Percentiles rank a stretch among this genome's conserved stretches.
These are phyloP conservation scores for Penicillium sp. DNA, from an alignment of 2,329 filamentous ascomycete genomes.

Conservation along the genomic window DNA sequence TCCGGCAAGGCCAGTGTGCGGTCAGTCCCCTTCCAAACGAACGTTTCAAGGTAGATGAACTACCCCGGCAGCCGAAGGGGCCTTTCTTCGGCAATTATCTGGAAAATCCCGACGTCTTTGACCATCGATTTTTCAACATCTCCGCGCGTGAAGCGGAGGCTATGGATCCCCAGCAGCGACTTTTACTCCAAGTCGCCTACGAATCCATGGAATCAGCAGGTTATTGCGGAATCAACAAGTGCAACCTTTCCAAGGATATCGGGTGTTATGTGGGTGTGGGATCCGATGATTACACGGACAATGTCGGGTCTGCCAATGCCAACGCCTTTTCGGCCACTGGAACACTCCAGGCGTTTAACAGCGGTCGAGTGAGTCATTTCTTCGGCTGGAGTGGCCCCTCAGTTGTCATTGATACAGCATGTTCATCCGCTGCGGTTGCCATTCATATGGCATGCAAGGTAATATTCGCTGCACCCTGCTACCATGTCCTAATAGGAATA, in stretches of 20 bases:
- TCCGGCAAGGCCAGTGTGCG: background rate
- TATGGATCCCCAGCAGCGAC: constrained; percentile 34
- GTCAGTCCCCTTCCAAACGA: background rate
- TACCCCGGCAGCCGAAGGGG: background rate
- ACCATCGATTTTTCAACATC: constrained; percentile 30
- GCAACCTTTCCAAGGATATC: constrained; percentile 3
- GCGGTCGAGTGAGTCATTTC: too few relatives aligned
- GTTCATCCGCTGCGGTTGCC: too few relatives aligned
- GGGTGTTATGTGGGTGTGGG: constrained; percentile 33
- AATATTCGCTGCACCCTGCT: too few relatives aligned
- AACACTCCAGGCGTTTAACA: too few relatives aligned
- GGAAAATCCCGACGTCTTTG: constrained; percentile 18
- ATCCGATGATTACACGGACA: constrained; percentile 25
- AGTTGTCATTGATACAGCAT: too few relatives aligned
- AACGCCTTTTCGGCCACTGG: too few relatives aligned
- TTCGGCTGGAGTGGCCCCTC: too few relatives aligned
- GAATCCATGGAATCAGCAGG: constrained; percentile 35
- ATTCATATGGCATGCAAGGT: too few relatives aligned
- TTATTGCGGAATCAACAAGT: constrained; percentile 20
- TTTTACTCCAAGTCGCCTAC: constrained; percentile 32
- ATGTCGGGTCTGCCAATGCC: too few relatives aligned
- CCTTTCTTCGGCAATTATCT: constrained; percentile 1
- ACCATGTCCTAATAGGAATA: too few relatives aligned
- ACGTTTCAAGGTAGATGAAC: background rate
- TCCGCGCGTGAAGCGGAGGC: constrained; percentile 23